phyloP scores from a whole-genome alignment of 164 flowering plant species.

The Magnolia changhungtana region DNA sequence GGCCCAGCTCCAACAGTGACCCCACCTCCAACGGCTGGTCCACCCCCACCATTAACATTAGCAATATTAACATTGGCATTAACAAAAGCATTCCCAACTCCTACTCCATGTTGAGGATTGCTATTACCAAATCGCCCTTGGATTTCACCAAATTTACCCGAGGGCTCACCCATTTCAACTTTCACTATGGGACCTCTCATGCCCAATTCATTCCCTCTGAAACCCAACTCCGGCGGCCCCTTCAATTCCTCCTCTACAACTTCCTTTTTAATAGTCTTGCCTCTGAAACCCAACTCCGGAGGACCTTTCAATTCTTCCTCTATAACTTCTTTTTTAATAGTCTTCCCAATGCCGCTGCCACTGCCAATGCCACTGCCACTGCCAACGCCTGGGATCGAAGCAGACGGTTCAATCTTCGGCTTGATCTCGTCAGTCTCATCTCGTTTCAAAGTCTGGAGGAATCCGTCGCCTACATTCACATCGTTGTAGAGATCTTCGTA shows the following conservation, averaged over 20 bases:
- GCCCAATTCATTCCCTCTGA: conserved; percentile 35
- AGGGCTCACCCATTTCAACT: conserved; percentile 46
- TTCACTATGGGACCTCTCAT: conserved; percentile 46
- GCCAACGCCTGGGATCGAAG: conserved; percentile 27
- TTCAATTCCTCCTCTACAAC: conserved; percentile 15
- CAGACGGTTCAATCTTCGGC: conserved; percentile 5
- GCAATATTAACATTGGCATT: conserved; percentile 1
- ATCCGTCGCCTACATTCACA: conserved; percentile 83
- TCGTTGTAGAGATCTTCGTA: conserved; percentile 91
- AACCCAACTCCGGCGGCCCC: conserved; percentile 36
- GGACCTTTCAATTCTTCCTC: conserved; percentile 15
- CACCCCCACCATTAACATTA: conserved; percentile 13
- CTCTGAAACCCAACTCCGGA: conserved; percentile 41
- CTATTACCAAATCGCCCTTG: conserved; percentile 12
- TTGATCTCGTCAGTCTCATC: conserved; percentile 23
- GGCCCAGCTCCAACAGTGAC: conserved; percentile 17
- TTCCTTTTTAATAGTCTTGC: conserved; percentile 20
- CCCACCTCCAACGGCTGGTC: conserved; percentile 11
- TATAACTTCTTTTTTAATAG: conserved; percentile 17
- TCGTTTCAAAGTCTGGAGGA: conserved; percentile 52
- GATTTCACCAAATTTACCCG: conserved; percentile 28
- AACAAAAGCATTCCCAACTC: conserved; percentile 8
- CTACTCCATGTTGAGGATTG: conserved; percentile 18
- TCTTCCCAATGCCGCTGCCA: conserved; percentile 20
- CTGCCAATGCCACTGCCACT: conserved; percentile 12